Conservation (phyloP, 225 moss, liverwort and hornwort genomes). For the Pseudoscleropodium purum region DNA sequence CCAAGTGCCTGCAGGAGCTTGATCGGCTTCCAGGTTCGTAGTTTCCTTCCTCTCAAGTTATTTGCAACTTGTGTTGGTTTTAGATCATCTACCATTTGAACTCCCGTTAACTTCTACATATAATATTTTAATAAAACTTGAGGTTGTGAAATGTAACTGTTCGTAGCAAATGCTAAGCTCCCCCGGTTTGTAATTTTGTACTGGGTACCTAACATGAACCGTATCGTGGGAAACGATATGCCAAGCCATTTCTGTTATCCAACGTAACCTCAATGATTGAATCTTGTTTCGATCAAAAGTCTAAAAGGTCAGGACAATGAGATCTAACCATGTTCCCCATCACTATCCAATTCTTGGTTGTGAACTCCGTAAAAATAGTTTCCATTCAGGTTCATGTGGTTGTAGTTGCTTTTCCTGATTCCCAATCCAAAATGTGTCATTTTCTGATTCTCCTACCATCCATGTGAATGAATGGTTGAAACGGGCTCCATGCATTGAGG, state of each 20-base stretch:
- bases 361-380: background rate
- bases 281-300: background rate
- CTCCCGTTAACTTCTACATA: background rate
- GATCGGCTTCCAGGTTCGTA: constrained; percentile 45
- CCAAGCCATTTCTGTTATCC: background rate
- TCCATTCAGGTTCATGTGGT: background rate
- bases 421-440: background rate
- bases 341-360: background rate
- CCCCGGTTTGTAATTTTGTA: background rate
- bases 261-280: background rate
- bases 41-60: background rate
- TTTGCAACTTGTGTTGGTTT: background rate
- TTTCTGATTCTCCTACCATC: background rate
- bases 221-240: background rate
- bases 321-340: background rate
- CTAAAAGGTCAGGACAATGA: background rate
- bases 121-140: background rate
- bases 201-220: background rate
- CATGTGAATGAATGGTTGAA: background rate
- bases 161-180: background rate
- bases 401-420: background rate
- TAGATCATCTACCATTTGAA: background rate
- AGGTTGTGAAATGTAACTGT: background rate
- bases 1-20: constrained; percentile 64
- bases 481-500: background rate